A percentile compares a stretch with the other conserved stretches of the same genome.
Evolutionary conservation across 1,139 yeast genomes (phyloP).

Genomic region (Pneumocystis jirovecii): DNA sequence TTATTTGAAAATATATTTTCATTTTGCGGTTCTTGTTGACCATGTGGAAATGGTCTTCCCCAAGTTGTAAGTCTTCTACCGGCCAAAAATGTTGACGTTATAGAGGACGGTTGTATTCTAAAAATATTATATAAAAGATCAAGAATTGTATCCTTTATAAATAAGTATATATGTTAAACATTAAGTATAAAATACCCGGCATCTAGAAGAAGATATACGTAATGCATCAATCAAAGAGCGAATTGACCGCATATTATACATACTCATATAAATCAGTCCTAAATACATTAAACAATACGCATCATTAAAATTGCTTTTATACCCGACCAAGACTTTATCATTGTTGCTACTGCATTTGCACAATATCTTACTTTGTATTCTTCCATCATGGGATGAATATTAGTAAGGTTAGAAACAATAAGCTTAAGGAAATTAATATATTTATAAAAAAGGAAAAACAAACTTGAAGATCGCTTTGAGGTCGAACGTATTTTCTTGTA

Average conservation of each 20-base stretch:
- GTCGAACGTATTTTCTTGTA: constrained; percentile 41
- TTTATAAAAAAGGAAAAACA: neutral
- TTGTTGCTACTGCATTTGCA: constrained; percentile 44
- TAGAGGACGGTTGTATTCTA: constrained; percentile 45
- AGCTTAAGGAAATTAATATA: constrained; percentile 37
- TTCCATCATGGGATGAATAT: constrained; percentile 33
- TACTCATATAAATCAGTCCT: constrained; percentile 49
- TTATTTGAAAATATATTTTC: neutral
- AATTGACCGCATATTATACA: constrained; percentile 43
- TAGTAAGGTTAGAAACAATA: constrained; percentile 36
- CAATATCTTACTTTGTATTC: constrained; percentile 45
- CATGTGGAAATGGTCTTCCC: constrained; percentile 6
- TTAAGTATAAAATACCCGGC: neutral
- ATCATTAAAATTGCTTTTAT: neutral
- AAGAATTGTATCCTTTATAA: constrained; percentile 29
- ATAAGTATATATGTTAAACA: neutral
- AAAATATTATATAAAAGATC: constrained; percentile 61
- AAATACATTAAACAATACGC: neutral
- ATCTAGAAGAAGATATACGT: constrained; percentile 36
- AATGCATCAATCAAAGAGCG: constrained; percentile 48
- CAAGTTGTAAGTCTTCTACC: constrained; percentile 22
- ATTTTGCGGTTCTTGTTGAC: constrained; percentile 1
- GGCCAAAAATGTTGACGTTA: constrained; percentile 33
- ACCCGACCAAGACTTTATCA: constrained; percentile 60
- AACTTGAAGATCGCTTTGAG: constrained; percentile 48